A percentile compares a stretch with the other conserved stretches of the same genome.
These are phyloP conservation scores for Ascochyta viciae-villosae DNA, from an alignment of 2,329 filamentous ascomycete species.

Conservation along the genomic window DNA sequence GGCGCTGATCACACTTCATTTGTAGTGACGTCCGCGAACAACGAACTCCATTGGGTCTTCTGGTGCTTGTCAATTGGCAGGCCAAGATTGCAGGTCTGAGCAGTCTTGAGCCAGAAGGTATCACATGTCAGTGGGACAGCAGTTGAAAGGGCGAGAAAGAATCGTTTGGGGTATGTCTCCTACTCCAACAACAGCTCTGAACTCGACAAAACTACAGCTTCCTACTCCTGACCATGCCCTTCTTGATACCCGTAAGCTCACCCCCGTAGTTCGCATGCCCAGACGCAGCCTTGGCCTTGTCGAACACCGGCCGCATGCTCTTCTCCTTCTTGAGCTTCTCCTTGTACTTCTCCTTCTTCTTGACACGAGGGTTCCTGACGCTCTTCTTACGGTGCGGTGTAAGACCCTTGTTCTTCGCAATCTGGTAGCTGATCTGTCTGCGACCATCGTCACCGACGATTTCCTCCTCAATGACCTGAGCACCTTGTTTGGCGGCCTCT, in stretches of 20 bases:
- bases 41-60: too few species aligned
- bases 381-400: slow-evolving; percentile 92
- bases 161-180: slow-evolving; percentile 3
- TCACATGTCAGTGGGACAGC: too few species aligned
- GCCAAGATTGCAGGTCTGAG: too few species aligned
- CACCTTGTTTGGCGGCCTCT: slow-evolving; percentile 62
- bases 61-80: too few species aligned
- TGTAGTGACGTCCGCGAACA: background rate
- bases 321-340: slow-evolving; percentile 97
- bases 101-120: too few species aligned
- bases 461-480: slow-evolving; percentile 70
- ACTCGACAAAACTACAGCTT: slow-evolving; percentile 69
- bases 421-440: slow-evolving; percentile 89
- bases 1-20: background rate
- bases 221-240: slow-evolving; percentile 87
- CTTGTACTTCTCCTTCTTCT: slow-evolving; percentile 97
- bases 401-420: slow-evolving; percentile 97
- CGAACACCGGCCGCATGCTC: slow-evolving; percentile 84
- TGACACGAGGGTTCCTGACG: slow-evolving; percentile 90
- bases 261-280: slow-evolving; percentile 72
- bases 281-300: slow-evolving; percentile 78
- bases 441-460: slow-evolving; percentile 83
- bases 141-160: background rate
- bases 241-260: slow-evolving; percentile 95
- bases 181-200: background rate